These are phyloP conservation scores for Tillandsia leiboldiana DNA, from an alignment of 176 grass and related monocot species.

Conservation along the genomic window DNA sequence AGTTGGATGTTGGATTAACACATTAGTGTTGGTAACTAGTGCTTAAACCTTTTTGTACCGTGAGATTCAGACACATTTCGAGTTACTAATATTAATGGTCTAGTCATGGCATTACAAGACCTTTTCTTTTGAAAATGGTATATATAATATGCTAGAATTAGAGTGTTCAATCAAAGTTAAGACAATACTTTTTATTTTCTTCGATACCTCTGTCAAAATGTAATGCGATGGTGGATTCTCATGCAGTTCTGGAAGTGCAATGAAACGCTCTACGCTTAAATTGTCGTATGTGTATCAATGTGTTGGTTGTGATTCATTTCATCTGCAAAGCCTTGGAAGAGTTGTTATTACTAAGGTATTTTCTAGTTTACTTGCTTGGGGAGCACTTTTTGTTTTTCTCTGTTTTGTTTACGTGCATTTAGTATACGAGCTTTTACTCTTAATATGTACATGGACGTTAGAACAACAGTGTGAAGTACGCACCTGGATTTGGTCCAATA, in stretches of 20 bases:
- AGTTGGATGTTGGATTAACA: no score
- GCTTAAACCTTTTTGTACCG: no score
- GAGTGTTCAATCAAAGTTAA: neutral
- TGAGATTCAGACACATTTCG: no score
- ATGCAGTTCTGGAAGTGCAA: slow-evolving; percentile 77
- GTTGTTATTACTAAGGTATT: slow-evolving; percentile 62
- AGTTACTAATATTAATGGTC: no score
- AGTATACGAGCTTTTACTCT: neutral
- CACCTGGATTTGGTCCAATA: slow-evolving; percentile 77
- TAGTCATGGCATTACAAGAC: neutral
- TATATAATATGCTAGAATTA: neutral
- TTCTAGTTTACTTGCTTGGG: neutral
- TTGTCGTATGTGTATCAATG: slow-evolving; percentile 96
- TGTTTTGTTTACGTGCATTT: neutral
- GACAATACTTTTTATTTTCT: neutral
- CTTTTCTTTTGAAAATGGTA: neutral
- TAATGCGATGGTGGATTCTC: neutral
- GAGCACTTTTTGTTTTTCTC: neutral
- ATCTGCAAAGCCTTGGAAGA: slow-evolving; percentile 77
- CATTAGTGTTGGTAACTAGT: no score
- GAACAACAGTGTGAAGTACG: slow-evolving; percentile 71
- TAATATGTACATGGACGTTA: slow-evolving; percentile 3
- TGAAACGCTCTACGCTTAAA: slow-evolving; percentile 83
- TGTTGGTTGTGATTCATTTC: slow-evolving; percentile 89
- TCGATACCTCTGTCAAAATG: neutral